phyloP scores from a whole-genome alignment of 306 rosid genomes.

The Gastrolobium villosum region DNA sequence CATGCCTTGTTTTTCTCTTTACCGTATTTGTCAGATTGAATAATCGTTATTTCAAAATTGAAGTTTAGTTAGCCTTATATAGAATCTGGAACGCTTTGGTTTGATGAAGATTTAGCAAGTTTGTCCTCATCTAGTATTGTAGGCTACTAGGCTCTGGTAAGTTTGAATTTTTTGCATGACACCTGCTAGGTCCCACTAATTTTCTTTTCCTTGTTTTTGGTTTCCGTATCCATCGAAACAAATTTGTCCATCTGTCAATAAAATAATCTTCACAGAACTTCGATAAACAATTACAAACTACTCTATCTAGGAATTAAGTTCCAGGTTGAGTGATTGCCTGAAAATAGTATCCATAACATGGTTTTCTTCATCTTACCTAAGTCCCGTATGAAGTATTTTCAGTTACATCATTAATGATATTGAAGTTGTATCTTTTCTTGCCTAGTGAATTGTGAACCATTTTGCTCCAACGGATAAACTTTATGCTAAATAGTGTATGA shows the following conservation, averaged over 20 bases:
- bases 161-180: conserved; percentile 6
- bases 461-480: conserved; percentile 8
- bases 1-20: neutral
- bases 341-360: conserved; percentile 1
- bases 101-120: neutral
- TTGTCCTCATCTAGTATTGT: neutral
- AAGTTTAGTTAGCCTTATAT: conserved; percentile 9
- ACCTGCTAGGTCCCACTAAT: conserved; percentile 18
- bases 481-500: neutral
- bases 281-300: neutral
- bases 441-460: neutral
- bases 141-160: conserved; percentile 18
- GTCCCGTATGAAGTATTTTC: neutral
- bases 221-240: neutral
- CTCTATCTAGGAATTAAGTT: neutral
- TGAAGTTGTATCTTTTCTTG: conserved; percentile 5
- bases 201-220: conserved; percentile 3
- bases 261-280: neutral
- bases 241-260: neutral
- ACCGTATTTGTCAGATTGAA: neutral
- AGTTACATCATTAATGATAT: neutral
- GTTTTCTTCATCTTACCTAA: neutral
- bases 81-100: conserved; percentile 14
- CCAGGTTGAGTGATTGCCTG: neutral
- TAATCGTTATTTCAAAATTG: neutral